Evolutionary conservation across 768 basidiomycete genomes (phyloP).

Genomic region (Cubamyces sp.): DNA sequence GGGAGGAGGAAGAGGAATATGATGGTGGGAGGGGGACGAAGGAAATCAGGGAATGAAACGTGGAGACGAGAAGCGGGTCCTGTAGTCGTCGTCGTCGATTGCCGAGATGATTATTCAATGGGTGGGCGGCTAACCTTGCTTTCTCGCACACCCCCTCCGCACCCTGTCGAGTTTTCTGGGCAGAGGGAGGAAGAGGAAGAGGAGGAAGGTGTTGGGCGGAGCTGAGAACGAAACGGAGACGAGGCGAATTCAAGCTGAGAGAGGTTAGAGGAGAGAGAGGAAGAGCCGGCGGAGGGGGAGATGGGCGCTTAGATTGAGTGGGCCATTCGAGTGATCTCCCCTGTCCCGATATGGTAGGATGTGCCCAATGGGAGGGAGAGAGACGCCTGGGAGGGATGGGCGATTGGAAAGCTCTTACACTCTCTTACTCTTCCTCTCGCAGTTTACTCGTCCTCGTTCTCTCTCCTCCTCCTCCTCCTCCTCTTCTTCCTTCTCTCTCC

Average conservation of each 20-base stretch:
- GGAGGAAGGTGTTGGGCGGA: background rate
- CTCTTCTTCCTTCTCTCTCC: background rate
- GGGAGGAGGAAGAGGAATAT: background rate
- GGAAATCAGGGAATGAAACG: slow-evolving; percentile 1
- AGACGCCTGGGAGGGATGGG: background rate
- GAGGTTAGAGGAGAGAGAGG: no score
- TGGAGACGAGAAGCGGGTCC: slow-evolving; percentile 9
- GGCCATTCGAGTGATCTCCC: slow-evolving; percentile 9
- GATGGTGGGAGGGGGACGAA: background rate
- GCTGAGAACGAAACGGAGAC: background rate
- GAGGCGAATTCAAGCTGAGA: no score
- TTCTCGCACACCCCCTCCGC: background rate
- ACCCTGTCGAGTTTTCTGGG: background rate
- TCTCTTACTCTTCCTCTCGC: background rate
- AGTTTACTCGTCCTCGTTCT: background rate
- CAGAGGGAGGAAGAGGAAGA: background rate
- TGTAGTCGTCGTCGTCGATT: slow-evolving; percentile 19
- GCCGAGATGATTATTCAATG: slow-evolving; percentile 12
- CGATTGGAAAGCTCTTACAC: background rate
- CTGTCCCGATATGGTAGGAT: slow-evolving; percentile 6
- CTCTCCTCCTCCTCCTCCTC: background rate
- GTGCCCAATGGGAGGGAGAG: background rate
- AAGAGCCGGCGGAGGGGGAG: background rate
- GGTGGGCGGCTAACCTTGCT: background rate
- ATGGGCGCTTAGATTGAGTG: slow-evolving; percentile 26